phyloP scores from a whole-genome alignment of 768 basidiomycete genomes.

The Pleurotus eryngii region DNA sequence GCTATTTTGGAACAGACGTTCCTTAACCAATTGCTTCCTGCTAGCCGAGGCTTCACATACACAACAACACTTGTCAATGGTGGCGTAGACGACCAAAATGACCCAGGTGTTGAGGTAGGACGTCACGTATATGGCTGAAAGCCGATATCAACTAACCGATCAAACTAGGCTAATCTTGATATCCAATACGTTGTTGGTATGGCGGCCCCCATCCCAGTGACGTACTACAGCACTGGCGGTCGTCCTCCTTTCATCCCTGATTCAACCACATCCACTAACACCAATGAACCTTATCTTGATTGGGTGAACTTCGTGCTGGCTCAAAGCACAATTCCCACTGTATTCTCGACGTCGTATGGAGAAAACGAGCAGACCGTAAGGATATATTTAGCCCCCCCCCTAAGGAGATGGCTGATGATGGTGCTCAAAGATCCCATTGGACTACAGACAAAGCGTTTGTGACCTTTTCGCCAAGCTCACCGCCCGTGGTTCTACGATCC shows the following conservation, averaged over 20 bases:
- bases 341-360: conserved; percentile 52
- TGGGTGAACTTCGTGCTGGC: conserved; percentile 47
- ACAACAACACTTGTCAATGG: conserved; percentile 31
- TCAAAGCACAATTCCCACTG: conserved; percentile 38
- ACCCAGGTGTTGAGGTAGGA: conserved; percentile 28
- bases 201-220: conserved; percentile 39
- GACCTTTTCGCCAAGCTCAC: conserved; percentile 44
- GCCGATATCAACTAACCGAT: neutral
- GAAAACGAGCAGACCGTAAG: conserved; percentile 53
- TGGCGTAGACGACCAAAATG: conserved; percentile 34
- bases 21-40: conserved; percentile 30
- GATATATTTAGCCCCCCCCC: neutral
- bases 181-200: conserved; percentile 45
- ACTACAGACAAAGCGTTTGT: conserved; percentile 45
- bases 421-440: conserved; percentile 32
- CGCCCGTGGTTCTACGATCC: conserved; percentile 45
- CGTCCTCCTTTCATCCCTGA: conserved; percentile 45
- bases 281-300: conserved; percentile 42
- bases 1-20: conserved; percentile 25
- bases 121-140: neutral
- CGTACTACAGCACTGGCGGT: conserved; percentile 44
- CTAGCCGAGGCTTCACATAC: conserved; percentile 28
- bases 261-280: conserved; percentile 30
- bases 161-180: conserved; percentile 45
- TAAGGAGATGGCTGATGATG: conserved; percentile 8